phyloP scores from a whole-genome alignment of 116 monocot genomes.

The Trichopus zeylanicus region DNA sequence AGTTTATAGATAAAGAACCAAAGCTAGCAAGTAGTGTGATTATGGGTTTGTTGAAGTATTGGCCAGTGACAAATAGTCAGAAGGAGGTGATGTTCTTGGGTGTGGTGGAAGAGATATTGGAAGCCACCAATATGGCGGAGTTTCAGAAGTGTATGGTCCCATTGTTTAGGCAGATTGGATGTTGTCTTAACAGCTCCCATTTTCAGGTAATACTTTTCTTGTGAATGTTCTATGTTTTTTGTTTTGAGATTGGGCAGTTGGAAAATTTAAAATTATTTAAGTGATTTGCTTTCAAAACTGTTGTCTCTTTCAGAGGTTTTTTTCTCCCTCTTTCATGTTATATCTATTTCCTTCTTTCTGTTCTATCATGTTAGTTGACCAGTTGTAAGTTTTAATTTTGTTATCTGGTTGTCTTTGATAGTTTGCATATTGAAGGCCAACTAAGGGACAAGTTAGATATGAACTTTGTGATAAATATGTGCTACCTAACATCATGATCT shows the following conservation, averaged over 20 bases:
- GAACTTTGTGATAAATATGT: too few relatives aligned
- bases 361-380: too few relatives aligned
- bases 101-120: constrained; percentile 54
- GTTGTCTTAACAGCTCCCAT: constrained; percentile 48
- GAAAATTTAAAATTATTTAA: neutral
- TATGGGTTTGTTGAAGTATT: constrained; percentile 45
- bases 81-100: constrained; percentile 62
- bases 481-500: neutral
- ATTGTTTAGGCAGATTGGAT: constrained; percentile 37
- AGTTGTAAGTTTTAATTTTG: too few relatives aligned
- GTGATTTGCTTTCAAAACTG: neutral
- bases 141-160: constrained; percentile 54
- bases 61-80: constrained; percentile 53
- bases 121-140: constrained; percentile 22
- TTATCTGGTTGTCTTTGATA: too few relatives aligned
- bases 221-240: neutral
- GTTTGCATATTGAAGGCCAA: neutral
- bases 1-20: constrained; percentile 65
- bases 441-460: neutral
- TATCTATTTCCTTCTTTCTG: neutral
- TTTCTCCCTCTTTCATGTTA: neutral
- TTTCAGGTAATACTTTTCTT: constrained; percentile 39
- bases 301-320: neutral
- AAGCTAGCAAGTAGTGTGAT: constrained; percentile 39
- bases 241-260: neutral